A percentile compares a stretch with the other conserved stretches of the same genome.
phyloP scores from a whole-genome alignment of 176 grass and related monocot species.

The Bolboschoenus planiculmis region DNA sequence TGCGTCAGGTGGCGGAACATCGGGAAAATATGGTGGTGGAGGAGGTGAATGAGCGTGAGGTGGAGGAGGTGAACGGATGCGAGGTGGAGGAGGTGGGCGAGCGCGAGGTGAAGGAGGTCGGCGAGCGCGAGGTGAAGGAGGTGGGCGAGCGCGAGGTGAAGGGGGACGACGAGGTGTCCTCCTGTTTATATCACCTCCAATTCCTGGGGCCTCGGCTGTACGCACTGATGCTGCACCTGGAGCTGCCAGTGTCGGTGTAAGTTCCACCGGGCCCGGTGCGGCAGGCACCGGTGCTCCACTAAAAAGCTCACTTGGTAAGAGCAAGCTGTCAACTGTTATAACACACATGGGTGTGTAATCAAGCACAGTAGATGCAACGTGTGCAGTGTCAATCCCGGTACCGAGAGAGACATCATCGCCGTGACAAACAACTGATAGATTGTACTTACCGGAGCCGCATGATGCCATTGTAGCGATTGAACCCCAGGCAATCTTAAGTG shows the following conservation, averaged over 20 bases:
- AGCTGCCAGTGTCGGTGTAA: neutral
- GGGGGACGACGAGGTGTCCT: neutral
- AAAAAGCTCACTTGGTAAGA: slow-evolving; percentile 55
- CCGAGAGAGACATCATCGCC: slow-evolving; percentile 72
- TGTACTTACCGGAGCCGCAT: slow-evolving; percentile 46
- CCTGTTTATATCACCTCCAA: neutral
- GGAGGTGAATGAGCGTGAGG: neutral
- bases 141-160: neutral
- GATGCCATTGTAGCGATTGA: slow-evolving; percentile 63
- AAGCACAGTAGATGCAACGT: slow-evolving; percentile 62
- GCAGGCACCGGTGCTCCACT: slow-evolving; percentile 39
- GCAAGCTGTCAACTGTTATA: slow-evolving; percentile 61
- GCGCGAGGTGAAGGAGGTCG: slow-evolving; percentile 41
- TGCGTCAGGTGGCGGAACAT: slow-evolving; percentile 34
- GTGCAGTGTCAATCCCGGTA: slow-evolving; percentile 63
- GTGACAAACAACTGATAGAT: slow-evolving; percentile 51
- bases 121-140: slow-evolving; percentile 18
- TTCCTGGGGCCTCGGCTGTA: neutral
- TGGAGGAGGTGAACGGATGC: neutral
- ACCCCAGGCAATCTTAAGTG: slow-evolving; percentile 58
- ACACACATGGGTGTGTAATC: slow-evolving; percentile 59
- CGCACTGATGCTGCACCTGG: slow-evolving; percentile 13
- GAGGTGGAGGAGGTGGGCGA: neutral
- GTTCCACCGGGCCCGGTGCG: neutral
- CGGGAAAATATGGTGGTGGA: slow-evolving; percentile 26